Base-by-base conservation (phyloP, 176 grass and related monocot species). In the Hsuehochloa calcarea region DNA sequence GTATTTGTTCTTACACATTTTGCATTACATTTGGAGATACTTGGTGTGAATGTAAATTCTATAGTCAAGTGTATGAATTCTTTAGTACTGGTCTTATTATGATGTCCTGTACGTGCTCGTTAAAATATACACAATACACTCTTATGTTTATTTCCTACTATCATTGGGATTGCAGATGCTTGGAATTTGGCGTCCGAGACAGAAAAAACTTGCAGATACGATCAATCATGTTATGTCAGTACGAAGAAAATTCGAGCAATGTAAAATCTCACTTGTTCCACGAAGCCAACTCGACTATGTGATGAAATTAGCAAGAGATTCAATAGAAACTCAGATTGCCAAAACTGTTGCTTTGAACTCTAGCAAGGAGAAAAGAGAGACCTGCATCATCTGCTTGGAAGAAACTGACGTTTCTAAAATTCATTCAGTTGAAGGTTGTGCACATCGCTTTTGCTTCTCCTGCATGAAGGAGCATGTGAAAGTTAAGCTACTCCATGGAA, bases 381-480 rank as follows among this genome's bases (percentile, higher is more conserved):
- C 75, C 26, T 97, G 95, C 68, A 71, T 65, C 23, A 94, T 97
- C 67, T 97, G 92, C 75, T 78, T 97, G 80, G 95, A 95, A 87
- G 75, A 84, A 85, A 80, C 74, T 19, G 82, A 88, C 35, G 31
- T 93, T 78, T 80, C 91, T 69, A 88, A 93, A 70, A 95, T 97
- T 81, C 90, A 91, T 43, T 16, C 23, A 9, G 65, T 97, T 68
- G 85, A 93, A 85, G 75, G 44, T 4, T 95, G 91, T 10, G 76
- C 44, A 8, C 95, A 97, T 70, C 84, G 82, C 80, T 97, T 93
- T 90, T 97, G 92, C 61, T 91, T 93, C 61, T 86, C 82, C 84
- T 94, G 95, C 86, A 86, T 97, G 92, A 93, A 88, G 62, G 90
- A 97, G 62, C 89, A 94, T 84, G 89, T 93, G 44, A 91, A 90